phyloP scores from a whole-genome alignment of 148 eudicot genomes.

The Chenopodium berlandieri region DNA sequence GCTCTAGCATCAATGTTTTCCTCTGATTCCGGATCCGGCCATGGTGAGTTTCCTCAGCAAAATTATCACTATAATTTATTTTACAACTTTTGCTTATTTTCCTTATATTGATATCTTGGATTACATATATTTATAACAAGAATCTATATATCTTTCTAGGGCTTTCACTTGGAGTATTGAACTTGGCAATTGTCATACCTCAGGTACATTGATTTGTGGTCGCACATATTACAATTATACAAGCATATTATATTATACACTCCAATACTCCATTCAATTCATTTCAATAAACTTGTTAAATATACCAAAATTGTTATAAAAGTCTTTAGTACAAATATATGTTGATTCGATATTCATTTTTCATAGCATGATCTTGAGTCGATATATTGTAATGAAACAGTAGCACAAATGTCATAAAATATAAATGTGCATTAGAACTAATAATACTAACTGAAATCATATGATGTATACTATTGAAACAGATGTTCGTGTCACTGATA shows the following conservation, averaged over 20 bases:
- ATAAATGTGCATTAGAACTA: too few relatives aligned
- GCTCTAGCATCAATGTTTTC: slow-evolving; percentile 86
- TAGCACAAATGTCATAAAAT: not conserved
- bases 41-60: slow-evolving; percentile 41
- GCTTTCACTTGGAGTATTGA: slow-evolving; percentile 71
- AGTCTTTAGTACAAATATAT: not conserved
- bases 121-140: too few relatives aligned
- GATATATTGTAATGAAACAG: not conserved
- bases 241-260: too few relatives aligned
- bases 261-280: not conserved
- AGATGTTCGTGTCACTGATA: slow-evolving; percentile 67
- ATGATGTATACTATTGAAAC: not conserved
- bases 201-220: slow-evolving; percentile 42
- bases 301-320: not conserved
- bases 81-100: not conserved
- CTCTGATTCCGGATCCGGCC: slow-evolving; percentile 63
- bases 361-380: not conserved
- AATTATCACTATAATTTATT: not conserved
- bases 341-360: not conserved
- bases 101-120: not conserved
- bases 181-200: slow-evolving; percentile 80
- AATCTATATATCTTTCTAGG: slow-evolving; percentile 34
- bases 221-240: not conserved
- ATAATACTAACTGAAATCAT: not conserved
- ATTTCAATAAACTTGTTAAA: not conserved